phyloP scores from a whole-genome alignment of 768 basidiomycete species.

The Mycena galopus region DNA sequence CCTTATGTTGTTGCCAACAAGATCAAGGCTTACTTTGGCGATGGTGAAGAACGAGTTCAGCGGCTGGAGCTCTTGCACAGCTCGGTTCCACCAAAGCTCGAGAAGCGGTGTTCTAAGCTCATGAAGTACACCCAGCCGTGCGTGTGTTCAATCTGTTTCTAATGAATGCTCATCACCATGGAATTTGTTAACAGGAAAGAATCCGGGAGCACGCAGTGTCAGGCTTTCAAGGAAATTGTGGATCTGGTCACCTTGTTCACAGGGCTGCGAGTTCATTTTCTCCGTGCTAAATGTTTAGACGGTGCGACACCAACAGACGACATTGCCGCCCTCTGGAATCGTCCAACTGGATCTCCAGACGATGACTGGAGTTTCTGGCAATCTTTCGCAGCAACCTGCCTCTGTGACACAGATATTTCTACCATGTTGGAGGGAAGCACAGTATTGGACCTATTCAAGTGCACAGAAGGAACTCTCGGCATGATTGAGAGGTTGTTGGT shows the following conservation, averaged over 20 bases:
- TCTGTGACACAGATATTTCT: not conserved
- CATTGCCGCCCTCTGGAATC: not conserved
- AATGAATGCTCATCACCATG: not conserved
- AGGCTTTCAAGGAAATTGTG: not conserved
- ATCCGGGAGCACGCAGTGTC: not conserved
- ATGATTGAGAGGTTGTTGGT: not conserved
- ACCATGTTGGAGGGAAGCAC: not conserved
- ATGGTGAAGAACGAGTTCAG: not conserved
- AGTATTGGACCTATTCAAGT: not conserved
- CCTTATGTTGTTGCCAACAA: not conserved
- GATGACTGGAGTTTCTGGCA: not conserved
- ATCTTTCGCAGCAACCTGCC: not conserved
- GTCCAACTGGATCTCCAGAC: not conserved
- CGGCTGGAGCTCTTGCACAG: not conserved
- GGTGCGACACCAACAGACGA: not conserved
- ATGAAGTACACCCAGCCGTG: not conserved
- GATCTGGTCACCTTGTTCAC: not conserved
- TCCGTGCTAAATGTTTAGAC: not conserved
- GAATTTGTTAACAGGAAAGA: not conserved
- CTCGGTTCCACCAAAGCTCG: not conserved
- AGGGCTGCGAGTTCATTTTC: not conserved
- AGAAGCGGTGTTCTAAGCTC: not conserved
- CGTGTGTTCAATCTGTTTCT: not conserved
- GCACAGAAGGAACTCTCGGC: not conserved
- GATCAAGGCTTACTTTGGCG: not conserved